Evolutionary conservation across 805 yeast genomes (phyloP).

Genomic region (Lipomyces kockii): DNA sequence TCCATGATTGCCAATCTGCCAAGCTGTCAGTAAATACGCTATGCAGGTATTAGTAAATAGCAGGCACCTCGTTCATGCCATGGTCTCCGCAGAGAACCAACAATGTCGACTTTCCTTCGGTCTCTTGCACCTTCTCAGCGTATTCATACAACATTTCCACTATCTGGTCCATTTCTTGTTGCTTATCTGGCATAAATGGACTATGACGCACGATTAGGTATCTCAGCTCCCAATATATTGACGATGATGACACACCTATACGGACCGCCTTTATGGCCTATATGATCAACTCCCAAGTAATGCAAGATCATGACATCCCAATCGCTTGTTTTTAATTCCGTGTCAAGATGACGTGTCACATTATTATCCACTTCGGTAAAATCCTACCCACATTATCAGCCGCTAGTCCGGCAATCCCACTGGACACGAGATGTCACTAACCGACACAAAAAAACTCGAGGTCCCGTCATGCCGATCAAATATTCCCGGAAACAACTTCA

Average conservation of each 20-base stretch:
- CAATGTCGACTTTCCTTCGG: constrained; percentile 55
- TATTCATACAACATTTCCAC: constrained; percentile 57
- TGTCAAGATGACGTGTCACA: constrained; percentile 83
- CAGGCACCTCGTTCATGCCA: constrained; percentile 82
- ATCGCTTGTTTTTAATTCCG: constrained; percentile 52
- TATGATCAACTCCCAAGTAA: constrained; percentile 93
- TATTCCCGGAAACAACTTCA: constrained; percentile 76
- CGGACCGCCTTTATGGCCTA: constrained; percentile 98
- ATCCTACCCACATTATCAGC: constrained; percentile 50
- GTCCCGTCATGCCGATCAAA: constrained; percentile 82
- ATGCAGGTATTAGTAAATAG: neutral
- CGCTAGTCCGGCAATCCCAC: neutral
- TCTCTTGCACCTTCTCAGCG: constrained; percentile 43
- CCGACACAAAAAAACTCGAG: constrained; percentile 85
- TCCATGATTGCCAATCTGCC: constrained; percentile 79
- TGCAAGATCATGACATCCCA: constrained; percentile 93
- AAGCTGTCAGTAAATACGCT: neutral
- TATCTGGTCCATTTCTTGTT: constrained; percentile 80
- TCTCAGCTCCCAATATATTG: neutral
- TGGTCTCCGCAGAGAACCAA: constrained; percentile 88
- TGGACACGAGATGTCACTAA: neutral
- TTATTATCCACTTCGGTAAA: constrained; percentile 92
- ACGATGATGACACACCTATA: constrained; percentile 18
- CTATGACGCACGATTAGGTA: constrained; percentile 48
- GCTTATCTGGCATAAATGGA: constrained; percentile 78